Evolutionary conservation across 176 grass and related monocot species (phyloP).

Genomic region (Carex kokanica): DNA sequence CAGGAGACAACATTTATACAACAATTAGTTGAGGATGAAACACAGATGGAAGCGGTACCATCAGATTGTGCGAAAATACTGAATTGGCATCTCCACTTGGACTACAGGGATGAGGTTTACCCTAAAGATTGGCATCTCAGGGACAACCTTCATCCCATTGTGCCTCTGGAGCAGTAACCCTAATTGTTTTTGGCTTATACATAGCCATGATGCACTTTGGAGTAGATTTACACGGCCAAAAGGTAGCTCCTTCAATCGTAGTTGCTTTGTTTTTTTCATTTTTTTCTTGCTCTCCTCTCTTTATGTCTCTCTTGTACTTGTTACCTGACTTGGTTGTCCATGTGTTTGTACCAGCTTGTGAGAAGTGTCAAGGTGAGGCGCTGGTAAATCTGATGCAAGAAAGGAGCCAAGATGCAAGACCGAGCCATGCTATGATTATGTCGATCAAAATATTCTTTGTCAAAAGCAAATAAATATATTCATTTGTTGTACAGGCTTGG

Average conservation of each 20-base stretch:
- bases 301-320: background rate
- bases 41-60: constrained; percentile 92
- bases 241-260: background rate
- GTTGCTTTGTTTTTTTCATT: background rate
- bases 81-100: constrained; percentile 98
- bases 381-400: constrained; percentile 12
- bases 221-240: background rate
- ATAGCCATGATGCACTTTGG: background rate
- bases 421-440: background rate
- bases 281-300: background rate
- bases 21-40: constrained; percentile 93
- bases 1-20: constrained; percentile 87
- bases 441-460: constrained; percentile 22
- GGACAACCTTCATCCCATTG: constrained; percentile 66
- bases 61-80: constrained; percentile 82
- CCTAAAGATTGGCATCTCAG: constrained; percentile 75
- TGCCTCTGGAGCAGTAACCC: constrained; percentile 58
- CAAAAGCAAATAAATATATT: constrained; percentile 25
- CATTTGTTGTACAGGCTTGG: constrained; percentile 27
- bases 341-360: background rate
- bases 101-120: constrained; percentile 58
- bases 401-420: background rate
- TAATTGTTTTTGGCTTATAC: constrained; percentile 7
- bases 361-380: background rate
- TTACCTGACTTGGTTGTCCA: background rate